Conservation (phyloP, 2,329 filamentous ascomycete genomes). For the Grosmannia clavigera region DNA sequence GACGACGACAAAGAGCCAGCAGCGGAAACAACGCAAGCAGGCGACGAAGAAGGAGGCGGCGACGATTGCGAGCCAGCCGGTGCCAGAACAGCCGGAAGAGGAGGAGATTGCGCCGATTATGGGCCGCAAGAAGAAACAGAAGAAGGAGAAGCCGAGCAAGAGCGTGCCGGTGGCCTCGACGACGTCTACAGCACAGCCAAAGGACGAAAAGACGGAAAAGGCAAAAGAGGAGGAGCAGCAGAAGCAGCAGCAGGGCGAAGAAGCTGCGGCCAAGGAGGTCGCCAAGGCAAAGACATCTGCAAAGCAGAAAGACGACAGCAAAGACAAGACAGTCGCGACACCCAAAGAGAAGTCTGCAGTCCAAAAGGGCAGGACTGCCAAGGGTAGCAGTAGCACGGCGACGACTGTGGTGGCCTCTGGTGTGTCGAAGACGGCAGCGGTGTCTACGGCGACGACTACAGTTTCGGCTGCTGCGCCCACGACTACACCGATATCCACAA, state of each 20-base stretch:
- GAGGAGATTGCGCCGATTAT: conserved; percentile 57
- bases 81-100: conserved; percentile 33
- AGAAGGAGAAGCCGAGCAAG: conserved; percentile 49
- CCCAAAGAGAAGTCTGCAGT: not conserved
- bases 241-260: not conserved
- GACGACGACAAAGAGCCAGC: conserved; percentile 63
- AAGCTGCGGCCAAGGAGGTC: not conserved
- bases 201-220: not conserved
- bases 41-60: conserved; percentile 51
- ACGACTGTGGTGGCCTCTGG: not conserved
- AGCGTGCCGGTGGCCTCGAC: conserved; percentile 6
- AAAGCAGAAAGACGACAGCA: conserved; percentile 1
- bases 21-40: conserved; percentile 64
- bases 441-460: not conserved
- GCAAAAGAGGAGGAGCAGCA: not conserved
- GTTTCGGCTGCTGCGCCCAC: not conserved
- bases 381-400: not conserved
- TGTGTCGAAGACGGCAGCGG: not conserved
- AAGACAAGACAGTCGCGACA: not conserved
- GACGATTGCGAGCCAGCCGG: conserved; percentile 31
- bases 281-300: conserved; percentile 1
- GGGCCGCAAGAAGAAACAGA: conserved; percentile 75
- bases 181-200: not conserved
- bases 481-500: not conserved
- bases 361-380: not conserved